Evolutionary conservation across 1,284 basidiomycete genomes (phyloP), one percentile per base, ranked within the genome.

Genomic region (Cronartium quercuum): DNA sequence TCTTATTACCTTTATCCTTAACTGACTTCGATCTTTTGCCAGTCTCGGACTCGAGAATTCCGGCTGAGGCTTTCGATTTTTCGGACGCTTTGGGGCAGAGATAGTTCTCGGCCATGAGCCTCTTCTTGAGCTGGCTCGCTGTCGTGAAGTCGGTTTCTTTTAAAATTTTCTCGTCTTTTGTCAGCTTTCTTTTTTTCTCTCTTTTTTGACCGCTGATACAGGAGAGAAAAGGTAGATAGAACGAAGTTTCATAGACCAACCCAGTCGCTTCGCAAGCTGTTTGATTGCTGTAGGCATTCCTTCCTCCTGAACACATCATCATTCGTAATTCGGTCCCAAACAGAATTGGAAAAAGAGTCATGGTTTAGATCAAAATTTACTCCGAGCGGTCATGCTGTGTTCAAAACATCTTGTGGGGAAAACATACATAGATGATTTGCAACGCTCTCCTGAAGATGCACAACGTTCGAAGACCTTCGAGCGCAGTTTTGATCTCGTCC

Each of bases 361-460:
- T 24, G 13, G n/a, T 34, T 13, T 24, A 15, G n/a, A n/a, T n/a
- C n/a, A n/a, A 51, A 51, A 51, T 21, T 21, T 51, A 18, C 12
- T 21, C 12, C 47, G 21, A 51, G 15, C 21, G 4, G 29, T 71
- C 58, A 34, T 18, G 24, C n/a, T 38, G n/a, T 35, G 21, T 10
- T 29, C 37, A 35, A 57, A 57, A 35, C 51, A 15, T 34, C 18
- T 21, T 67, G 15, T 29, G n/a, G 37, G 13, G 29, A 1, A 6
- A n/a, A 66, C 70, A 57, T 55, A 66, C 70, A 42, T 73, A 73
- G 41, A 73, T 73, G 41, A 73, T 73, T 12, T 66, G 47, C 4
- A 73, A 61, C 40, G 70, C 51, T 18, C 70, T 61, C 21, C 70
- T 61, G 42, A 73, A 73, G 63, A 66, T 58, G 35, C 70, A 73